Evolutionary conservation across 192 early-diverging fungal genomes (phyloP).

Genomic region (Geranomyces michiganensis): DNA sequence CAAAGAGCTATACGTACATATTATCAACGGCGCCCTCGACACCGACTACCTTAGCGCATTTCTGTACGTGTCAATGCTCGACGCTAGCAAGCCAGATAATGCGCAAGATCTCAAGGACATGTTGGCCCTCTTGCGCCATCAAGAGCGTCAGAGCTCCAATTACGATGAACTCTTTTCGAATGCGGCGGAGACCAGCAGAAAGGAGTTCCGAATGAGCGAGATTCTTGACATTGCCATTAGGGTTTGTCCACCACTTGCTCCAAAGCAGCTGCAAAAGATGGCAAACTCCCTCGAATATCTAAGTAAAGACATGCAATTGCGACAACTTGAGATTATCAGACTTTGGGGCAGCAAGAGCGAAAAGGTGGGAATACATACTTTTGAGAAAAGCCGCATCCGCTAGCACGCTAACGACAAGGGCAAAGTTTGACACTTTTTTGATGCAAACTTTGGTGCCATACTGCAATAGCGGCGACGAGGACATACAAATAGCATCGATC

Average conservation of each 20-base stretch:
- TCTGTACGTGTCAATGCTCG: constrained; percentile 55
- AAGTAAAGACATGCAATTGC: constrained; percentile 41
- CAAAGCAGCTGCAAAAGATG: constrained; percentile 50
- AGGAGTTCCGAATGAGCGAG: constrained; percentile 19
- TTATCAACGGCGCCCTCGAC: constrained; percentile 56
- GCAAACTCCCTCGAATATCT: constrained; percentile 60
- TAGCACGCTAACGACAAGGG: background rate
- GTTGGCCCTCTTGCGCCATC: constrained; percentile 23
- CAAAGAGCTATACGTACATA: constrained; percentile 39
- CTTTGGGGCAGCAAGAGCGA: constrained; percentile 52
- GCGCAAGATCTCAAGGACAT: constrained; percentile 27
- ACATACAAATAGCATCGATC: constrained; percentile 50
- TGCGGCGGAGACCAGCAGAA: constrained; percentile 18
- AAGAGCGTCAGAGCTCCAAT: background rate
- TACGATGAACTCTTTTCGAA: constrained; percentile 39
- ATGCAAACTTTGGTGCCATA: constrained; percentile 59
- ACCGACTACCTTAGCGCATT: constrained; percentile 55
- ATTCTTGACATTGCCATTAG: constrained; percentile 42
- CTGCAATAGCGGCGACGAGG: constrained; percentile 45
- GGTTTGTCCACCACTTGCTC: constrained; percentile 43
- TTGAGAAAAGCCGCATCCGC: background rate
- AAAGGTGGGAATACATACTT: constrained; percentile 38
- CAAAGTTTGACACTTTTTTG: constrained; percentile 54
- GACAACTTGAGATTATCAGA: constrained; percentile 53
- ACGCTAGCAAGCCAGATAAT: constrained; percentile 12